phyloP scores from a whole-genome alignment of 179 eudicot genomes.

The Beta lomatogona region DNA sequence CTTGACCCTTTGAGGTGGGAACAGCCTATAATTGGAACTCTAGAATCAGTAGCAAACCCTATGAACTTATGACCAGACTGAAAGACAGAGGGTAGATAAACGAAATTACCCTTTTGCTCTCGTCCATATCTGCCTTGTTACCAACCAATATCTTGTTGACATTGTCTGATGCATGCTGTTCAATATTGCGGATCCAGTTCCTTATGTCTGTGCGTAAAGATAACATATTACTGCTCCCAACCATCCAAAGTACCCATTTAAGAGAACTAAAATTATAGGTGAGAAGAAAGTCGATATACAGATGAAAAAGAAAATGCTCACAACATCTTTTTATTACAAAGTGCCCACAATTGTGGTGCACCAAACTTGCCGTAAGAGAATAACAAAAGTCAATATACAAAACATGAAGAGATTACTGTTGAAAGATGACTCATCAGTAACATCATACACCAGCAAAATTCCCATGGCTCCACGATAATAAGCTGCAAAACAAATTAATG shows the following conservation, averaged over 20 bases:
- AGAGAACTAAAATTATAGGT: background rate
- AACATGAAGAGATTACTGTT: constrained; percentile 40
- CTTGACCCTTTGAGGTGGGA: constrained; percentile 74
- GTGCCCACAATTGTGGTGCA: constrained; percentile 9
- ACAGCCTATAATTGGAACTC: constrained; percentile 49
- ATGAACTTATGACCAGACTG: too few species aligned
- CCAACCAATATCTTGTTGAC: constrained; percentile 64
- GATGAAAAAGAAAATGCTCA: background rate
- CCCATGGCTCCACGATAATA: constrained; percentile 74
- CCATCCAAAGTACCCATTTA: background rate
- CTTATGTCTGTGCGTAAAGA: constrained; percentile 42
- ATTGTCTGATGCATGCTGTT: constrained; percentile 66
- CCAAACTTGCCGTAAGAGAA: background rate
- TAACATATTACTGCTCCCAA: constrained; percentile 4
- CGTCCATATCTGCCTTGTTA: constrained; percentile 73
- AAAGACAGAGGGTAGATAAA: background rate
- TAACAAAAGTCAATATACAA: constrained; percentile 7
- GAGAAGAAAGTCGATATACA: background rate
- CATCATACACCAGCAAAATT: constrained; percentile 63
- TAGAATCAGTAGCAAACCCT: background rate
- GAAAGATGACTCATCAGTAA: constrained; percentile 57
- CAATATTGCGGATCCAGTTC: constrained; percentile 68
- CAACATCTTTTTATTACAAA: background rate
- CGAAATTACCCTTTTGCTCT: constrained; percentile 53
- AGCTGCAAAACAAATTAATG: constrained; percentile 39